Evolutionary conservation across 176 grass and related monocot species (phyloP).

Genomic region (Pontederia paniculata): DNA sequence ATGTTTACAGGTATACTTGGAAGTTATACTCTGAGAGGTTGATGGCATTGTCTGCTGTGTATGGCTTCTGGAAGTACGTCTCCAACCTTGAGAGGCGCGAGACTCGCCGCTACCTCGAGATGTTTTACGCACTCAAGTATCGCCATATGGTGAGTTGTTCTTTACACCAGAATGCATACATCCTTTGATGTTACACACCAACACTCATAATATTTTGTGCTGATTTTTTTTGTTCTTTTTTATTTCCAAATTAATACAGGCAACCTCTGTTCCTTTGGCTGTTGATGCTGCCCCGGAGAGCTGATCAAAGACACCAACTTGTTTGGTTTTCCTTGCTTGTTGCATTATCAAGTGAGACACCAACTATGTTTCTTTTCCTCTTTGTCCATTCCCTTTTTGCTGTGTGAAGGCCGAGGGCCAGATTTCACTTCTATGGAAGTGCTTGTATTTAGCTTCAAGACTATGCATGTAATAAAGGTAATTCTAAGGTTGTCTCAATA

Average conservation of each 20-base stretch:
- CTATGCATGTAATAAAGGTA: too few species aligned
- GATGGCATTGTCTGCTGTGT: slow-evolving; percentile 92
- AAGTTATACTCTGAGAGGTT: slow-evolving; percentile 98
- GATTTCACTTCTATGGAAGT: too few species aligned
- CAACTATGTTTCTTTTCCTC: too few species aligned
- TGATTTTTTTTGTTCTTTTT: not conserved
- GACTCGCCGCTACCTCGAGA: slow-evolving; percentile 86
- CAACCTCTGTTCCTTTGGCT: slow-evolving; percentile 37
- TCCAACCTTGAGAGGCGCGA: slow-evolving; percentile 89
- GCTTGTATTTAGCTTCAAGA: too few species aligned
- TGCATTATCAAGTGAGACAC: too few species aligned
- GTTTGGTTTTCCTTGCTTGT: too few species aligned
- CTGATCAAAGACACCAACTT: too few species aligned
- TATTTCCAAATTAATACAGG: slow-evolving; percentile 22
- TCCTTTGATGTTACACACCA: not conserved
- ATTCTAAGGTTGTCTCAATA: too few species aligned
- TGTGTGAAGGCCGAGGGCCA: too few species aligned
- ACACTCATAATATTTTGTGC: not conserved
- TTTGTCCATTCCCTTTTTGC: too few species aligned
- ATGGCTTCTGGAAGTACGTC: slow-evolving; percentile 96
- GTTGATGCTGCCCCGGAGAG: slow-evolving; percentile 14
- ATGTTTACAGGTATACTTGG: slow-evolving; percentile 72
- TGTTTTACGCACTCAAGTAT: slow-evolving; percentile 97
- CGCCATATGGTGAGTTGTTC: slow-evolving; percentile 50
- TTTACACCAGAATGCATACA: not conserved